Conservation (phyloP, 345 rosid genomes). For the Syzygium oleosum region DNA sequence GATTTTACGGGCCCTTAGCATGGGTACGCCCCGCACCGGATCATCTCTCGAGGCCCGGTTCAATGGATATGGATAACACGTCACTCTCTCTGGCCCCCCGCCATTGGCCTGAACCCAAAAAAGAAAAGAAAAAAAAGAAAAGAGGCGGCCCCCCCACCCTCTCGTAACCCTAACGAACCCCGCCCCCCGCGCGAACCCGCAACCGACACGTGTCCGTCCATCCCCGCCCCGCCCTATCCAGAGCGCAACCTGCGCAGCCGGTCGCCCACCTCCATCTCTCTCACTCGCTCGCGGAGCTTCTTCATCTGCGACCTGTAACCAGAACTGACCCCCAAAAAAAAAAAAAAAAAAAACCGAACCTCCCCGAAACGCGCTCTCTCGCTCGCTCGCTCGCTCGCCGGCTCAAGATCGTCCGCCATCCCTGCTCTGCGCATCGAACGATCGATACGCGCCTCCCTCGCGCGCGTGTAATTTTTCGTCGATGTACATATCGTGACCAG, state of each 20-base stretch:
- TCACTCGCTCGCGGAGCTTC: background rate
- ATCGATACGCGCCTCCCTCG: background rate
- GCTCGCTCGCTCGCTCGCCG: too few species aligned
- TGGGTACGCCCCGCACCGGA: background rate
- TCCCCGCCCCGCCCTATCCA: background rate
- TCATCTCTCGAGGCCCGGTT: background rate
- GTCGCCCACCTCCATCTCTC: background rate
- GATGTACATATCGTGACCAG: background rate
- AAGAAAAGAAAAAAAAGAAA: accelerated
- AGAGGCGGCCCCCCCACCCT: background rate
- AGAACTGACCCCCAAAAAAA: background rate
- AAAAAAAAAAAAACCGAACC: too few species aligned
- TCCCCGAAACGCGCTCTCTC: too few species aligned
- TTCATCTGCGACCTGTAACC: background rate
- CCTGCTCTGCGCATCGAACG: background rate
- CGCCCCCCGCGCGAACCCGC: background rate
- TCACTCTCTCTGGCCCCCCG: background rate
- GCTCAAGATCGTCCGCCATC: too few species aligned
- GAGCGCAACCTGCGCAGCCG: background rate
- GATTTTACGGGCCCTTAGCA: too few species aligned
- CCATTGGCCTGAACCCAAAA: background rate
- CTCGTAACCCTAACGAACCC: background rate
- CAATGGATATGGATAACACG: constrained; percentile 19
- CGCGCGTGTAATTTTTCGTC: background rate
- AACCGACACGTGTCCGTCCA: constrained; percentile 13